These are phyloP conservation scores for Geranium incanum DNA, from an alignment of 441 rosid genomes.

Conservation along the genomic window DNA sequence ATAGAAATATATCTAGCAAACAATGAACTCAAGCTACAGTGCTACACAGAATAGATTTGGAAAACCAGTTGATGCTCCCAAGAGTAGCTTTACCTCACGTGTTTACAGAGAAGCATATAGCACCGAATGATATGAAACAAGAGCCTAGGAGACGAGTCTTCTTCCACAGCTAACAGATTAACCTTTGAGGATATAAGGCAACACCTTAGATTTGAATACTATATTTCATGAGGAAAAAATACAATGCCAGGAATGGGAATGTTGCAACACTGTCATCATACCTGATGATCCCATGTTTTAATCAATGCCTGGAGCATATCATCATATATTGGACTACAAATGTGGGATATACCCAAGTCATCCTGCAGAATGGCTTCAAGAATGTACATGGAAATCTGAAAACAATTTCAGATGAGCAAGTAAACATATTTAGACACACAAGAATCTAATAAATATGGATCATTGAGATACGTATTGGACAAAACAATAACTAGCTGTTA, in stretches of 20 bases:
- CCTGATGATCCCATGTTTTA: neutral
- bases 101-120: neutral
- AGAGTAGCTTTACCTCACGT: neutral
- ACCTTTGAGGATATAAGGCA: neutral
- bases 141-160: slow-evolving; percentile 2
- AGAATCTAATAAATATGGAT: neutral
- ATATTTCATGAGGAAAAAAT: neutral
- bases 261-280: neutral
- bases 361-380: slow-evolving; percentile 3
- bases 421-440: neutral
- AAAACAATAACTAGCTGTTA: neutral
- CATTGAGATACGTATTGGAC: neutral
- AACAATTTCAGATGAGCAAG: neutral
- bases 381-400: slow-evolving; percentile 8
- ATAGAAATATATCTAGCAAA: no score
- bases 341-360: slow-evolving; percentile 6
- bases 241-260: neutral
- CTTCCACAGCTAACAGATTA: neutral
- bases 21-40: no score
- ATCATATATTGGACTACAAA: slow-evolving; percentile 2
- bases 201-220: neutral
- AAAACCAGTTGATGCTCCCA: no score
- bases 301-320: slow-evolving; percentile 2
- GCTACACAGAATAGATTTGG: no score
- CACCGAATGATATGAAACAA: slow-evolving; percentile 8